A percentile compares a stretch with the other conserved stretches of the same genome.
phyloP scores from a whole-genome alignment of 2,329 filamentous ascomycete species.

The Ceratocystis cacaofunesta region DNA sequence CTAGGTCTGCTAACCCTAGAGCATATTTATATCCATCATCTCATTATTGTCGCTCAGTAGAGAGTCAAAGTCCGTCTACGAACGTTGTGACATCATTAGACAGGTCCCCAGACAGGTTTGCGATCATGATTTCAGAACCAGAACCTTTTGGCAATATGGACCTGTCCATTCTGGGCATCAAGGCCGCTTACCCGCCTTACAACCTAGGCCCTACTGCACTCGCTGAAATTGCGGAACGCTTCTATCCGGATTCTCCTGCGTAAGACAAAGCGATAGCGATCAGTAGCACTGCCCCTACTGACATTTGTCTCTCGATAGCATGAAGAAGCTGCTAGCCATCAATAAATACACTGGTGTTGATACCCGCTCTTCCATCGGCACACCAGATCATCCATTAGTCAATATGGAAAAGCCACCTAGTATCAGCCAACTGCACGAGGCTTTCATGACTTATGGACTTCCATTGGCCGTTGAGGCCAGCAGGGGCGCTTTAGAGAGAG shows the following conservation, averaged over 20 bases:
- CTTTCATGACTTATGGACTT: conserved; percentile 43
- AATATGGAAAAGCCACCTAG: conserved; percentile 38
- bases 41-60: neutral
- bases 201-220: conserved; percentile 36
- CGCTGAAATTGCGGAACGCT: conserved; percentile 37
- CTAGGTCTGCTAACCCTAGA: neutral
- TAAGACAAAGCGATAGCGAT: conserved; percentile 26
- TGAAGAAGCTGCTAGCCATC: conserved; percentile 48
- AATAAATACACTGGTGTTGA: conserved; percentile 53
- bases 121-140: conserved; percentile 15
- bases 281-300: neutral
- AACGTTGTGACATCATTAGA: too few relatives aligned
- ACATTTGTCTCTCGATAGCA: conserved; percentile 27
- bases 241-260: conserved; percentile 46
- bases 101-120: too few relatives aligned
- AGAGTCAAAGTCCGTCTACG: too few relatives aligned
- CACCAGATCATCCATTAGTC: conserved; percentile 44
- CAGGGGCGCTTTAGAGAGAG: conserved; percentile 40
- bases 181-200: conserved; percentile 45
- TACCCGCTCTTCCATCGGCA: conserved; percentile 45
- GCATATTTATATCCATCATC: neutral
- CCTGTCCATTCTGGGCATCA: conserved; percentile 46
- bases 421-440: conserved; percentile 38
- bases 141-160: conserved; percentile 34
- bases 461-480: conserved; percentile 41